phyloP scores from a whole-genome alignment of 2,329 filamentous ascomycete genomes.

The Dendrostoma leiphaemia region DNA sequence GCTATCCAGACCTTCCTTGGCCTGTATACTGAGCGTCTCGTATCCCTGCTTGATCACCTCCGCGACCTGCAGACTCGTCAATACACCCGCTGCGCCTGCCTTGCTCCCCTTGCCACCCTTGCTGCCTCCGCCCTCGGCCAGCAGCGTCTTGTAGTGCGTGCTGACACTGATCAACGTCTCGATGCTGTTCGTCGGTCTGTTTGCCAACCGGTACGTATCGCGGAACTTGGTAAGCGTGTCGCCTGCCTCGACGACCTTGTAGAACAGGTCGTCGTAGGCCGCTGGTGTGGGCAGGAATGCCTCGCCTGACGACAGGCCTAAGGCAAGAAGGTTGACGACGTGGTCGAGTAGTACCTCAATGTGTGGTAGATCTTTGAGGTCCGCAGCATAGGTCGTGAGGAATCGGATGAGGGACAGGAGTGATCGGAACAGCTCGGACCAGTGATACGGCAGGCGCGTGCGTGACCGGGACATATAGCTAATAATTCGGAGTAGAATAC shows the following conservation, averaged over 20 bases:
- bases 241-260: conserved; percentile 93
- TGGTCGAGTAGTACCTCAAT: conserved; percentile 74
- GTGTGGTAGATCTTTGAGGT: conserved; percentile 67
- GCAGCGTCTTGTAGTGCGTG: conserved; percentile 81
- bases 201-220: conserved; percentile 65
- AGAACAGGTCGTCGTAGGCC: conserved; percentile 95
- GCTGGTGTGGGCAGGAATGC: conserved; percentile 84
- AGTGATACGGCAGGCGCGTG: conserved; percentile 83
- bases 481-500: conserved; percentile 78
- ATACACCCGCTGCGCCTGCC: conserved; percentile 57
- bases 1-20: conserved; percentile 79
- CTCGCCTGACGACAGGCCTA: conserved; percentile 83
- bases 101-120: conserved; percentile 37
- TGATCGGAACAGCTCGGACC: conserved; percentile 91
- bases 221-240: conserved; percentile 81
- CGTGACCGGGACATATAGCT: conserved; percentile 81
- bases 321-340: conserved; percentile 77
- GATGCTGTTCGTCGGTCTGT: conserved; percentile 67
- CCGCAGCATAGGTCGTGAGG: conserved; percentile 78
- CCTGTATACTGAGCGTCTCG: conserved; percentile 88
- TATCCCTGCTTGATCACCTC: conserved; percentile 96
- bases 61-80: conserved; percentile 81
- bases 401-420: conserved; percentile 87
- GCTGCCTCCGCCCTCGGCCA: conserved; percentile 56
- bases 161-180: conserved; percentile 80